Base-by-base conservation (phyloP, 169 alveolate species). In the Sarcocystis neurona region DNA sequence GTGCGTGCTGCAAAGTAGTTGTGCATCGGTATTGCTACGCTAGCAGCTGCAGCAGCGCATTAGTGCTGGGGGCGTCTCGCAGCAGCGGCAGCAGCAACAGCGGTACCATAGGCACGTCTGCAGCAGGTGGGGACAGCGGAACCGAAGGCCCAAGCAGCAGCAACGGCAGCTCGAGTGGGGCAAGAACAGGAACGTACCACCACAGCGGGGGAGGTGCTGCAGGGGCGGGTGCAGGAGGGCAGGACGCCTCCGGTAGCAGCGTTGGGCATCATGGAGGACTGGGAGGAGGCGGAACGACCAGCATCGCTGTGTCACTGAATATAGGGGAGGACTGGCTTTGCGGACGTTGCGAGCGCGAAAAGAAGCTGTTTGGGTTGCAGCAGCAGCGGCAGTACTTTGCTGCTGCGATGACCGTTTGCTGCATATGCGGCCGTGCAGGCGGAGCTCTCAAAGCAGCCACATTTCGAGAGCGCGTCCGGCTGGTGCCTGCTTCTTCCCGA, bases 371-470 rank as follows among this genome's bases (percentile, higher is more conserved):
- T n/a, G 87, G 91, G 48, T 48, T 50, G 41, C 91, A 87, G 80
- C 84, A 75, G 91, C 91, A 74, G 86, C 37, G 85, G 39, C 58
- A 60, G 72, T 56, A 66, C 78, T 87, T 87, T 18, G 34, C 47
- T 12, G 34, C 47, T 6, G 68, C 82, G 32, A 44, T 87, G 15
- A 66, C 84, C 27, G 82, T 87, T 27, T 87, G 91, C 84, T 68
- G 84, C 80, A 78, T 87, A 48, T 87, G 91, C 39, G 91, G 91
- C 23, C 53, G 77, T n/a, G 60, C 60, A 30, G 91, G 91, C 23
- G 91, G 91, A 12, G 91, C 91, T 27, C 46, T 87, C 39, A 87
- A 74, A 46, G 0, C 48, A 23, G 84, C 91, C 34, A 23, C 58
- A 23, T 68, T 58, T 30, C 58, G 46, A 30, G 50, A 60, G 20